These are phyloP conservation scores for Jamesozyma hellenica DNA, from an alignment of 805 yeast species.

Conservation along the genomic window DNA sequence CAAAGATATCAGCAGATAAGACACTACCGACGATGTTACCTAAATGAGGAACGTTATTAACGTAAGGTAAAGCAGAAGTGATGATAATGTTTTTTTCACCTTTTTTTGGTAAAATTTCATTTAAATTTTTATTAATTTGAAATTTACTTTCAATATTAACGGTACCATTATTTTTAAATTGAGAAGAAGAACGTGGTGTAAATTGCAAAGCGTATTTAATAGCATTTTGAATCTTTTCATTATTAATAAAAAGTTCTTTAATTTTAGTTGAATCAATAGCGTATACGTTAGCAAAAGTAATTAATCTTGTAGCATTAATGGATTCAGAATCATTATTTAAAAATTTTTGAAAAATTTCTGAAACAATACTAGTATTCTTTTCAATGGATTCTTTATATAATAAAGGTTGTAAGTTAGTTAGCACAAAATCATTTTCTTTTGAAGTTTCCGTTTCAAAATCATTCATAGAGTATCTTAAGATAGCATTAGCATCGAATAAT, in stretches of 20 bases:
- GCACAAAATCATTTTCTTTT: conserved; percentile 23
- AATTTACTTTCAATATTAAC: conserved; percentile 21
- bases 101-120: conserved; percentile 52
- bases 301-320: conserved; percentile 42
- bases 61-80: conserved; percentile 96
- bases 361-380: conserved; percentile 33
- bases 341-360: conserved; percentile 29
- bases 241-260: conserved; percentile 20
- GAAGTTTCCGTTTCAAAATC: conserved; percentile 35
- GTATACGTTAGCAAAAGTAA: conserved; percentile 49
- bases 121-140: conserved; percentile 18
- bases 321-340: conserved; percentile 21
- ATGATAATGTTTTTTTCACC: conserved; percentile 73
- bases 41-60: conserved; percentile 95
- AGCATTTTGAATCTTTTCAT: conserved; percentile 34
- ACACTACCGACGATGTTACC: conserved; percentile 97
- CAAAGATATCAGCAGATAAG: conserved; percentile 83
- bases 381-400: conserved; percentile 10
- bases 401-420: conserved; percentile 16
- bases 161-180: conserved; percentile 35
- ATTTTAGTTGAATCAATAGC: conserved; percentile 28
- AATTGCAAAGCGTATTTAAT: conserved; percentile 36
- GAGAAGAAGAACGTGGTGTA: conserved; percentile 22
- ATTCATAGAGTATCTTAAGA: conserved; percentile 49
- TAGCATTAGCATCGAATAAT: conserved; percentile 57